These are phyloP conservation scores for Bryoerythrophyllum caledonicum DNA, from an alignment of 225 moss, liverwort and hornwort genomes.

Conservation along the genomic window DNA sequence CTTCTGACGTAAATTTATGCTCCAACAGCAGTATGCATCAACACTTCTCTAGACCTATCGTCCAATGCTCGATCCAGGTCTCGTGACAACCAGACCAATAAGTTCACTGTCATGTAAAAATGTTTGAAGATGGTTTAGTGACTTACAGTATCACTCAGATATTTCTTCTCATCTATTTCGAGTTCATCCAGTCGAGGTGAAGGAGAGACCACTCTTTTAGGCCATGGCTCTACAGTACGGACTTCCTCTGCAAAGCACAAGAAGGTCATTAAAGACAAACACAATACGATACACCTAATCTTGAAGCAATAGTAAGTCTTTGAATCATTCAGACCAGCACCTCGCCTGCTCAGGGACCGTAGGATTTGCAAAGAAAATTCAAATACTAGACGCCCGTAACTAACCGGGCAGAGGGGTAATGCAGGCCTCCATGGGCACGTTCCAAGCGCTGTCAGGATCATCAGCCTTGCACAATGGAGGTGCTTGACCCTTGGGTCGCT, in stretches of 20 bases:
- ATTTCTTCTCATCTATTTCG: slow-evolving; percentile 59
- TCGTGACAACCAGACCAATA: slow-evolving; percentile 2
- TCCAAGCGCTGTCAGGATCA: slow-evolving; percentile 86
- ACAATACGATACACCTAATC: background rate
- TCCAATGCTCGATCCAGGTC: background rate
- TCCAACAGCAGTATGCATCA: slow-evolving; percentile 5
- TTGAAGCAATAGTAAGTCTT: background rate
- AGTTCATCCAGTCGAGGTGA: slow-evolving; percentile 77
- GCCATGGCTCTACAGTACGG: slow-evolving; percentile 73
- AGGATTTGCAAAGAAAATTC: background rate
- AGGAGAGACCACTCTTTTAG: slow-evolving; percentile 63
- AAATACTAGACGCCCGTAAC: background rate
- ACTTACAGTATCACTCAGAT: slow-evolving; percentile 69
- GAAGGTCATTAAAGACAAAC: background rate
- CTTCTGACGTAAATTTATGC: background rate
- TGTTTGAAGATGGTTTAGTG: background rate
- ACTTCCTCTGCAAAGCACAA: slow-evolving; percentile 54
- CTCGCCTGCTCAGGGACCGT: background rate
- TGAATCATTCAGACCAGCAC: background rate
- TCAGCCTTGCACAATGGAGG: slow-evolving; percentile 74
- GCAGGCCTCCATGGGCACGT: slow-evolving; percentile 84
- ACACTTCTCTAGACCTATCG: background rate
- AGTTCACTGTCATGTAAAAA: background rate
- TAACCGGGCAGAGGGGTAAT: slow-evolving; percentile 76
- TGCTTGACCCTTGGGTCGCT: slow-evolving; percentile 64